These are phyloP conservation scores for Mycena amicta DNA, from an alignment of 768 basidiomycete species.

Conservation along the genomic window DNA sequence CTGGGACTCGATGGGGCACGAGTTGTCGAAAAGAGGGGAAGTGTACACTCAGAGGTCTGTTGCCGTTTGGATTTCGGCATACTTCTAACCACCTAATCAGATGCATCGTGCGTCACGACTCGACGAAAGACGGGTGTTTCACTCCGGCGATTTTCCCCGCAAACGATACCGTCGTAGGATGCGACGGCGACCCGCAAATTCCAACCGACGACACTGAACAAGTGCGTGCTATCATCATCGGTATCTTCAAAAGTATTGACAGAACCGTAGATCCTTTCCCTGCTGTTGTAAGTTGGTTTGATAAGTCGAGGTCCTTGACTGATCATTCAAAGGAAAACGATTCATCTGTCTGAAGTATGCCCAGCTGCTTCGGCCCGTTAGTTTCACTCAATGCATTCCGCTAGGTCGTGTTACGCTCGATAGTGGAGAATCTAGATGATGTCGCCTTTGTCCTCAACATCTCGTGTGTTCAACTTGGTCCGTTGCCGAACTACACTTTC, in stretches of 20 bases:
- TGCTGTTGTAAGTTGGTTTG: constrained; percentile 34
- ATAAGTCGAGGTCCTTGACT: constrained; percentile 5
- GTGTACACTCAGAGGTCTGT: constrained; percentile 63
- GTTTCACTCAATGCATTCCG: neutral
- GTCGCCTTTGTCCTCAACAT: constrained; percentile 22
- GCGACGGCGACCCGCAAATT: constrained; percentile 4
- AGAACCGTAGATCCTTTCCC: constrained; percentile 32
- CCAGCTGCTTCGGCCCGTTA: too few relatives aligned
- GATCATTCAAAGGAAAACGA: constrained; percentile 14
- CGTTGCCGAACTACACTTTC: neutral
- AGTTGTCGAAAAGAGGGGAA: constrained; percentile 45
- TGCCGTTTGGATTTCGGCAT: too few relatives aligned
- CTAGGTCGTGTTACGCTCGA: constrained; percentile 11
- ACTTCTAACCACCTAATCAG: too few relatives aligned
- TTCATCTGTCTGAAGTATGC: constrained; percentile 18
- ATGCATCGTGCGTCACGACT: neutral
- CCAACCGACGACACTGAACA: constrained; percentile 19
- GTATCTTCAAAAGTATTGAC: constrained; percentile 30
- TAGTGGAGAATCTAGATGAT: constrained; percentile 21
- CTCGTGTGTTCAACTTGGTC: constrained; percentile 10
- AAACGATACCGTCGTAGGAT: neutral
- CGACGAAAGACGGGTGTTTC: neutral
- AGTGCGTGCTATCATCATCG: constrained; percentile 31
- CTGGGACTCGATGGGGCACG: constrained; percentile 48
- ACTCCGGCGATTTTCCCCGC: neutral